These are phyloP conservation scores for Pseudogymnoascus sp. DNA, from an alignment of 2,329 filamentous ascomycete genomes.

Conservation along the genomic window DNA sequence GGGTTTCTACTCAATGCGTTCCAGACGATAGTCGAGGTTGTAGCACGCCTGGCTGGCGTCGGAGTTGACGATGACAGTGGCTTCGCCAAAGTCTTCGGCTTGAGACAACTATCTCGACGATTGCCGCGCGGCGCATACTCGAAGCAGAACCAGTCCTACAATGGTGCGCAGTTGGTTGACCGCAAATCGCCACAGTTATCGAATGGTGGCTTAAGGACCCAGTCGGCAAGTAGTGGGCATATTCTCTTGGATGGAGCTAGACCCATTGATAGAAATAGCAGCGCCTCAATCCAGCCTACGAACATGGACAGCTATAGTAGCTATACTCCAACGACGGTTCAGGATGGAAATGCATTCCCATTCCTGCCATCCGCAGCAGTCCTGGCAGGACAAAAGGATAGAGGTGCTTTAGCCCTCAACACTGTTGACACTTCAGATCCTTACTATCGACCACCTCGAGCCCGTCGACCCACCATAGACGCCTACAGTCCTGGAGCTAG, in stretches of 20 bases:
- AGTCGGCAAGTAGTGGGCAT: slow-evolving; percentile 50
- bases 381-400: slow-evolving; percentile 23
- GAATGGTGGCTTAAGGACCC: slow-evolving; percentile 48
- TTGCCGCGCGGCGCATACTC: slow-evolving; percentile 55
- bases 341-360: slow-evolving; percentile 66
- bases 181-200: slow-evolving; percentile 54
- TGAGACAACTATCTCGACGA: slow-evolving; percentile 77
- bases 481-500: slow-evolving; percentile 34
- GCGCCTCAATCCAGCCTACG: slow-evolving; percentile 55
- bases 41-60: slow-evolving; percentile 73
- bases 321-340: slow-evolving; percentile 66
- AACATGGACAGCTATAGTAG: slow-evolving; percentile 46
- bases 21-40: slow-evolving; percentile 84
- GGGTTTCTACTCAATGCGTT: slow-evolving; percentile 90
- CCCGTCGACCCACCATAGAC: slow-evolving; percentile 59
- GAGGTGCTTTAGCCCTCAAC: slow-evolving; percentile 41
- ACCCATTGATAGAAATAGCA: slow-evolving; percentile 37
- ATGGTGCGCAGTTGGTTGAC: slow-evolving; percentile 69
- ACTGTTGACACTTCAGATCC: slow-evolving; percentile 59
- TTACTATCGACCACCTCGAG: slow-evolving; percentile 81
- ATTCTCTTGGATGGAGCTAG: slow-evolving; percentile 31
- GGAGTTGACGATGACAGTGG: slow-evolving; percentile 68
- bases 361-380: slow-evolving; percentile 49
- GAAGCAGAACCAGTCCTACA: slow-evolving; percentile 73
- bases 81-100: slow-evolving; percentile 80